These are phyloP conservation scores for Paraphaeosphaeria sporulosa DNA, from an alignment of 2,329 filamentous ascomycete species.

Conservation along the genomic window DNA sequence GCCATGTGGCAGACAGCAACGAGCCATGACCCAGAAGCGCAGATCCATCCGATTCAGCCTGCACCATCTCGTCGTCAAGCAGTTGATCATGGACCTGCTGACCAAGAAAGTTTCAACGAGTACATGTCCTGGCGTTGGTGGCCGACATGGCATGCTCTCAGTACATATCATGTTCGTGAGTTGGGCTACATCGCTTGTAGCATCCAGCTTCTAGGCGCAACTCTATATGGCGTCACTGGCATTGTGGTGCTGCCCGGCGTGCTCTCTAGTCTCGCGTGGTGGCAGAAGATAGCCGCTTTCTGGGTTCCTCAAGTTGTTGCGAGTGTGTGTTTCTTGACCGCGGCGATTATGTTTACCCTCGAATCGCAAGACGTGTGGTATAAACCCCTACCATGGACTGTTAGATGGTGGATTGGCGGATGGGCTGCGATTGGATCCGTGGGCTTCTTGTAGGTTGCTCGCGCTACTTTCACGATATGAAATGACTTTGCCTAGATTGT, in stretches of 20 bases:
- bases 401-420: conserved; percentile 10
- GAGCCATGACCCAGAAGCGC: not conserved
- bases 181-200: conserved; percentile 7
- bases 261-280: conserved; percentile 9
- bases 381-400: not conserved
- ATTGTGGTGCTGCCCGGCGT: conserved; percentile 7
- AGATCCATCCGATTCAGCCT: not conserved
- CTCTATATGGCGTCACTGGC: conserved; percentile 7
- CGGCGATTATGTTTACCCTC: conserved; percentile 8
- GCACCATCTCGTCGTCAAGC: conserved; percentile 1
- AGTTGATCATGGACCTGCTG: not conserved
- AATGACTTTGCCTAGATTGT: not conserved
- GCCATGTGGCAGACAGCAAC: conserved; percentile 1
- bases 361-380: conserved; percentile 13
- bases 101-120: conserved; percentile 8
- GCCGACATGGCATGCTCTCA: conserved; percentile 5
- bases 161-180: conserved; percentile 6
- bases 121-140: conserved; percentile 10
- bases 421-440: conserved; percentile 12
- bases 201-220: conserved; percentile 9
- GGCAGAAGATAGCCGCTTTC: conserved; percentile 11
- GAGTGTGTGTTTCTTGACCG: conserved; percentile 3
- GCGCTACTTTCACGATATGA: not conserved
- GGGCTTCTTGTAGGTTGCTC: conserved; percentile 1
- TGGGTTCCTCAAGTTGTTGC: conserved; percentile 12